Conservation (phyloP, 805 yeast genomes). For the Metschnikowia proteae region DNA sequence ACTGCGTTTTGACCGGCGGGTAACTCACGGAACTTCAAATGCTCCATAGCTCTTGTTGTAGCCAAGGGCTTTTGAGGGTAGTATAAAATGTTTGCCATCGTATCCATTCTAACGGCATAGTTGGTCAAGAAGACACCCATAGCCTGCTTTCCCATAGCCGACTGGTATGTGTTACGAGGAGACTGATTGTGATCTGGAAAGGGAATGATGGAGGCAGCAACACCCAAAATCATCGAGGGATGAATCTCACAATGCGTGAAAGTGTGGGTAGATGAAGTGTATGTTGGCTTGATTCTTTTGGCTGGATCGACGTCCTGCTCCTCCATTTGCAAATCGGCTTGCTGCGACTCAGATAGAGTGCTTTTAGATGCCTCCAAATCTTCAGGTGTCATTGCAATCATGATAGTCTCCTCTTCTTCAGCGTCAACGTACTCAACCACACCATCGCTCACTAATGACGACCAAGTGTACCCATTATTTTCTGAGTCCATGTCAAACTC, state of each 20-base stretch:
- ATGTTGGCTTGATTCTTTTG: slow-evolving; percentile 74
- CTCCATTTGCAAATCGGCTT: slow-evolving; percentile 39
- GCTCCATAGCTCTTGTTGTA: slow-evolving; percentile 97
- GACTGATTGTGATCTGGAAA: slow-evolving; percentile 99
- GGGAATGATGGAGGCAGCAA: slow-evolving; percentile 97
- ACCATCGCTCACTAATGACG: slow-evolving; percentile 76
- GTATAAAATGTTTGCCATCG: slow-evolving; percentile 96
- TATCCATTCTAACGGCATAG: slow-evolving; percentile 96
- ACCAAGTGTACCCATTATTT: slow-evolving; percentile 67
- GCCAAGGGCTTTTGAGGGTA: slow-evolving; percentile 98
- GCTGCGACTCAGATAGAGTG: slow-evolving; percentile 40
- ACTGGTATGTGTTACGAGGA: slow-evolving; percentile 98
- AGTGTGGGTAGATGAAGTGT: slow-evolving; percentile 56
- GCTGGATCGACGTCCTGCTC: slow-evolving; percentile 65
- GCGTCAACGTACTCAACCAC: slow-evolving; percentile 96
- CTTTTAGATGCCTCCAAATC: slow-evolving; percentile 70
- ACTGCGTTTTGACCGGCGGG: slow-evolving; percentile 99
- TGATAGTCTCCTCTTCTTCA: slow-evolving; percentile 96
- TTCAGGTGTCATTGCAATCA: slow-evolving; percentile 99
- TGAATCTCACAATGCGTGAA: slow-evolving; percentile 99
- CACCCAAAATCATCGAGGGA: slow-evolving; percentile 98
- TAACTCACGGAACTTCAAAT: slow-evolving; percentile 91
- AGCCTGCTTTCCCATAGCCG: slow-evolving; percentile 99
- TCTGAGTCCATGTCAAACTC: slow-evolving; percentile 53
- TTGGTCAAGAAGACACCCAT: slow-evolving; percentile 98